A percentile compares a stretch with the other conserved stretches of the same genome.
Evolutionary conservation across 495 filamentous ascomycete species (phyloP).

Genomic region (Trichoderma gamsii): DNA sequence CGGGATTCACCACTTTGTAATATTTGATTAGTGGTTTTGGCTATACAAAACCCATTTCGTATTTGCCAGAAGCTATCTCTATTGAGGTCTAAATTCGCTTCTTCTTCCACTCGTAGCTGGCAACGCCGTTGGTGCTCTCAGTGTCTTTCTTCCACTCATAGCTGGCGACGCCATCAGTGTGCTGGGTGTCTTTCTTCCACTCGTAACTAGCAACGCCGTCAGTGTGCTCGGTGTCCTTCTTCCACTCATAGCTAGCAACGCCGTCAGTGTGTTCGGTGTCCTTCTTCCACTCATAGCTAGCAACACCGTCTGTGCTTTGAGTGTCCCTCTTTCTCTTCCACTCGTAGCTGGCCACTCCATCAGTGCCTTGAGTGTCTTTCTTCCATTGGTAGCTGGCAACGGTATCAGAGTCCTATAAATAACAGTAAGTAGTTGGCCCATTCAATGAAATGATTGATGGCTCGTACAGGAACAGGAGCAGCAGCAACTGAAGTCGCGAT

Average conservation of each 20-base stretch:
- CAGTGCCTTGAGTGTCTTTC: not conserved
- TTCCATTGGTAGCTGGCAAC: conserved; percentile 2
- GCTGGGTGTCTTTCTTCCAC: not conserved
- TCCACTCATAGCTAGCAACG: not conserved
- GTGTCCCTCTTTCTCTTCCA: not conserved
- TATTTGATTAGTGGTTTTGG: too few relatives aligned
- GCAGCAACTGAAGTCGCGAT: not conserved
- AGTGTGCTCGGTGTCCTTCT: not conserved
- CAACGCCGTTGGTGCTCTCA: not conserved
- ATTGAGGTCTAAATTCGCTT: not conserved
- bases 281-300: not conserved
- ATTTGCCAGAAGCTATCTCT: too few relatives aligned
- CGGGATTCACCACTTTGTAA: too few relatives aligned
- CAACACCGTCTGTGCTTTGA: not conserved
- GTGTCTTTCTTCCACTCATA: conserved; percentile 1
- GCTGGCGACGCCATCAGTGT: not conserved
- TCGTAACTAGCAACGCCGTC: not conserved
- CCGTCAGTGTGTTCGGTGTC: not conserved
- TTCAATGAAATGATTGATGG: not conserved
- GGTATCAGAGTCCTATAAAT: not conserved
- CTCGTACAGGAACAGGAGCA: not conserved
- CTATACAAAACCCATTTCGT: too few relatives aligned
- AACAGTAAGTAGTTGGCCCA: not conserved
- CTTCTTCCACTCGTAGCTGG: not conserved
- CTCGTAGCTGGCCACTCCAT: not conserved